Evolutionary conservation across 2,329 filamentous ascomycete genomes (phyloP).

Genomic region (Madurella fahalii): DNA sequence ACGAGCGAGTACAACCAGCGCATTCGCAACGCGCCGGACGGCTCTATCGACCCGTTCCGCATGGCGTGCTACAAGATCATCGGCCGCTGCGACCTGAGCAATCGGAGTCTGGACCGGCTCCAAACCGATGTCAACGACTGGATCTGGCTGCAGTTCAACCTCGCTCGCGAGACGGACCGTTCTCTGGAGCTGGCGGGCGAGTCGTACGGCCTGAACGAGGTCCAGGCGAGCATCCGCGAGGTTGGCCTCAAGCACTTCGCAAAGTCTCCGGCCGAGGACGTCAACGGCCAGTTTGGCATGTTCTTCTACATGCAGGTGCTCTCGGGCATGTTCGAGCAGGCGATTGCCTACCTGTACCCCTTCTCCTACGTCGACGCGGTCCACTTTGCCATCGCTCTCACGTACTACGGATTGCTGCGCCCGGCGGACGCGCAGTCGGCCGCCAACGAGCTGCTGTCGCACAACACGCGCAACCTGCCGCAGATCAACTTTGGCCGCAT

Average conservation of each 20-base stretch:
- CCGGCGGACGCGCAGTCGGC: slow-evolving; percentile 75
- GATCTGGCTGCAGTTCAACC: slow-evolving; percentile 69
- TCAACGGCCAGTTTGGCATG: slow-evolving; percentile 73
- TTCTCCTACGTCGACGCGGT: slow-evolving; percentile 92
- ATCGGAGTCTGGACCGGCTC: slow-evolving; percentile 60
- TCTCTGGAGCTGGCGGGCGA: slow-evolving; percentile 62
- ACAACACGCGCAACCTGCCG: slow-evolving; percentile 64
- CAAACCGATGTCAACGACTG: slow-evolving; percentile 65
- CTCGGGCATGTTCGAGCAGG: slow-evolving; percentile 90
- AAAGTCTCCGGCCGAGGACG: slow-evolving; percentile 71
- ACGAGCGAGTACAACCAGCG: slow-evolving; percentile 86
- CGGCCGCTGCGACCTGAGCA: slow-evolving; percentile 67
- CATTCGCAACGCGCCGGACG: slow-evolving; percentile 75
- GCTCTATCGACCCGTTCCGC: slow-evolving; percentile 87
- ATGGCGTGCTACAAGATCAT: slow-evolving; percentile 98
- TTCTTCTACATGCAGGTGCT: slow-evolving; percentile 92
- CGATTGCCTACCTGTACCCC: slow-evolving; percentile 83
- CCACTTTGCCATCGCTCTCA: slow-evolving; percentile 86
- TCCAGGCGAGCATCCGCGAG: slow-evolving; percentile 77
- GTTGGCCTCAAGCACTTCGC: slow-evolving; percentile 90
- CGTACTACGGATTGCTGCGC: slow-evolving; percentile 84
- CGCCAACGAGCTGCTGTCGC: slow-evolving; percentile 64
- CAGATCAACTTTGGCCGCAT: slow-evolving; percentile 94
- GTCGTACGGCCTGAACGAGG: slow-evolving; percentile 60
- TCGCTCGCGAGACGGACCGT: slow-evolving; percentile 62